Base-by-base conservation (phyloP, 805 yeast species). In the Wickerhamomyces mucosus region DNA sequence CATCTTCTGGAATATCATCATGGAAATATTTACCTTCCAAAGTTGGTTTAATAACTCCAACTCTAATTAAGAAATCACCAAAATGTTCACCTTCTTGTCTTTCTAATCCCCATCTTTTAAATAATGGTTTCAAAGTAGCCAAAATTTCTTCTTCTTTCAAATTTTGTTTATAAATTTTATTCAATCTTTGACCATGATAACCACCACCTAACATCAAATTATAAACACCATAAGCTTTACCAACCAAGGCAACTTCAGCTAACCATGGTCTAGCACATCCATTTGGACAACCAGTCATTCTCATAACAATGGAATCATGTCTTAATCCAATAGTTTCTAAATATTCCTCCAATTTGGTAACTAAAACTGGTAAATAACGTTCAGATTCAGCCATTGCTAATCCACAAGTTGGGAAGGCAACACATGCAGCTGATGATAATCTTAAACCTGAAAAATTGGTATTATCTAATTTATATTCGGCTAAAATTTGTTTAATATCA, bases 251-350 rank as follows among this genome's bases (percentile, higher is more conserved):
- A 36, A 89, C 75, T 58, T 89, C 97, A 5, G 96, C 97, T 31
- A 89, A 63, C 96, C 96, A 89, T 18, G 97, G 97, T 58, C 97
- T 77, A 16, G 97, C 92, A 67, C 97, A 89, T 45, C 97, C 97
- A 57, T 89, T 89, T 34, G 96, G 96, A 69, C 97, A 89, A 35
- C 97, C 97, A 19, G 96, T 89, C 96, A 89, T 88, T 65, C 97
- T 76, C 94, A 89, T 81, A 16, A 86, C 95, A 43, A 89, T 71
- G 7, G 95, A 78, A 59, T 89, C 97, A 49, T 86, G 95, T 53
- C 95, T 80, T 47, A 89, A 70, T 7, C 97, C 97, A 43, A 77
- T 75, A 51, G 86, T 95, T 59, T 89, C 96, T 36, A 89, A 65
- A 15, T 85, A 75, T n/a, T 65, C 72, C 58, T 89, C 97, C 38